Percentiles rank a stretch among this genome's conserved stretches.
phyloP scores from a whole-genome alignment of 129 eudicot species.

The Erigeron canadensis region DNA sequence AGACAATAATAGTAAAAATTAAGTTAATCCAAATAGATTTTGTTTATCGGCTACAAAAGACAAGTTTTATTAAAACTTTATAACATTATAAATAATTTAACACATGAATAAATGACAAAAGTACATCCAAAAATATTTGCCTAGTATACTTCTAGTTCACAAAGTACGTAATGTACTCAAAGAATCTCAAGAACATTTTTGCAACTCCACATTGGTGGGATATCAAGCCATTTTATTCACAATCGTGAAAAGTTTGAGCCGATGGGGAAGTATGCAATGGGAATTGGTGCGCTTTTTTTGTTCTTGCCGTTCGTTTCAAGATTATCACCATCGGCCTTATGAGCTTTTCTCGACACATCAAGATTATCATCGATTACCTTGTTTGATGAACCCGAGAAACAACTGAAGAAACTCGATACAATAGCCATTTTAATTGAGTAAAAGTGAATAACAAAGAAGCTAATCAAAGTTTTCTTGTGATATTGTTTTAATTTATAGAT shows the following conservation, averaged over 20 bases:
- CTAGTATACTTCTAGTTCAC: too few species aligned
- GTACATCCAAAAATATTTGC: too few species aligned
- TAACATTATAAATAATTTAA: too few species aligned
- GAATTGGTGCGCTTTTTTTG: conserved; percentile 27
- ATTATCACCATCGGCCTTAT: conserved; percentile 1
- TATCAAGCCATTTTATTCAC: not conserved
- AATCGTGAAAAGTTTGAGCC: conserved; percentile 33
- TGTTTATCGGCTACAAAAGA: too few species aligned
- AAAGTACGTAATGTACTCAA: too few species aligned
- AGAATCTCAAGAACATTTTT: too few species aligned
- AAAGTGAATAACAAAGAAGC: not conserved
- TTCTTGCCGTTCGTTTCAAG: not conserved
- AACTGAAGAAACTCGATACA: conserved; percentile 1
- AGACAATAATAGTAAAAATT: too few species aligned
- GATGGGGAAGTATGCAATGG: conserved; percentile 24
- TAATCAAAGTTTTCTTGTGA: not conserved
- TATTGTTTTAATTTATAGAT: not conserved
- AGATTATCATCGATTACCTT: conserved; percentile 8
- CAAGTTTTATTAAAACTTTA: too few species aligned
- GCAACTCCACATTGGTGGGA: not conserved
- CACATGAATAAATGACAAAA: too few species aligned
- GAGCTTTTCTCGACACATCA: not conserved
- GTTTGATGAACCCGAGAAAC: conserved; percentile 18
- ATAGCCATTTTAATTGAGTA: conserved; percentile 11
- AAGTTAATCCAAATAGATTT: too few species aligned